Conservation (phyloP, 2,329 filamentous ascomycete genomes). For the Scytalidium sp. region DNA sequence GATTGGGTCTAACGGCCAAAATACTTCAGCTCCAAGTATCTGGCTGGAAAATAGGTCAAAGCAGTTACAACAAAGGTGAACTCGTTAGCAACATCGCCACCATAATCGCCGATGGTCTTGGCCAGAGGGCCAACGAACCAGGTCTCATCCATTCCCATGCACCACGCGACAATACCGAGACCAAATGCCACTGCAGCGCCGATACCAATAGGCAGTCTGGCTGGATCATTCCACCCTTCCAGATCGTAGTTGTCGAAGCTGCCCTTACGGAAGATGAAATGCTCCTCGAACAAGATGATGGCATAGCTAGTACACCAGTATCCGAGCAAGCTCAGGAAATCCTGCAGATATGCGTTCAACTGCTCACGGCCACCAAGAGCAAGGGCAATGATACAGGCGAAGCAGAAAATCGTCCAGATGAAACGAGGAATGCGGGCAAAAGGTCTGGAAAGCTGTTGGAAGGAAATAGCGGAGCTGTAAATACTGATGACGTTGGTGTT, state of each 20-base stretch:
- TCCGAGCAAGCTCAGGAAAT: slow-evolving; percentile 63
- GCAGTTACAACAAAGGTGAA: slow-evolving; percentile 48
- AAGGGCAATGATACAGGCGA: slow-evolving; percentile 41
- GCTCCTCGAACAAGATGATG: slow-evolving; percentile 59
- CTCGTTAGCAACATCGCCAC: slow-evolving; percentile 51
- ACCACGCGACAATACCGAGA: slow-evolving; percentile 61
- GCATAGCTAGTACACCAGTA: slow-evolving; percentile 74
- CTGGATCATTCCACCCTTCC: slow-evolving; percentile 52
- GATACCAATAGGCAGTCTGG: slow-evolving; percentile 56
- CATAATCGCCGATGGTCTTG: slow-evolving; percentile 51
- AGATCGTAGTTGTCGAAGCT: slow-evolving; percentile 51
- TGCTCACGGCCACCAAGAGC: slow-evolving; percentile 41
- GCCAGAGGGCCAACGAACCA: slow-evolving; percentile 68
- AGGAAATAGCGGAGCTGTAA: slow-evolving; percentile 35
- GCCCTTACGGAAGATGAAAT: slow-evolving; percentile 62
- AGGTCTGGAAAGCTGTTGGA: slow-evolving; percentile 40
- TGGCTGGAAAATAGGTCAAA: slow-evolving; percentile 41
- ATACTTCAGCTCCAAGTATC: slow-evolving; percentile 46
- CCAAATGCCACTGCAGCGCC: slow-evolving; percentile 60
- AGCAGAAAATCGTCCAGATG: slow-evolving; percentile 44
- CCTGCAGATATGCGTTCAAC: slow-evolving; percentile 49
- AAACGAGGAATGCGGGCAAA: slow-evolving; percentile 42
- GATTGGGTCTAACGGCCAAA: slow-evolving; percentile 30
- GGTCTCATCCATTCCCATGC: slow-evolving; percentile 63
- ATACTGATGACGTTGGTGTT: slow-evolving; percentile 39